Evolutionary conservation across 139 green algal species (phyloP), one percentile per base, ranked within the genome.

Genomic region (Picochlorum sp.): DNA sequence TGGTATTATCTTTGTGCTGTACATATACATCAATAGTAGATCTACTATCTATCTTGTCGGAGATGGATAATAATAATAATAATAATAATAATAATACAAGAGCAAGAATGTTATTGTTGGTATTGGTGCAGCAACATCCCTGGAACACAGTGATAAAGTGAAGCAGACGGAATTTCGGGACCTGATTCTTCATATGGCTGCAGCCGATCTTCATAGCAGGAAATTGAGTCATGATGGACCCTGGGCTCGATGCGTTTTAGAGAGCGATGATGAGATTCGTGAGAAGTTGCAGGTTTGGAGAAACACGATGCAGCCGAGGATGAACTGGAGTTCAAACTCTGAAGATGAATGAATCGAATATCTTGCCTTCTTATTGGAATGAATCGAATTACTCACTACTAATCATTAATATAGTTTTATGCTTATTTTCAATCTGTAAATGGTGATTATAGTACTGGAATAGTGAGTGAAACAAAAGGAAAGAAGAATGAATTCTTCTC

Each of bases 171-270:
- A 78, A 28, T 78, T 78, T 51, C 33, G 55, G 24, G 66, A 77
- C 12, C 58, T 78, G 3, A 73, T 78, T 16, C 35, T 78, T 25
- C 68, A 78, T 61, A 78, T 78, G 70, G 70, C 70, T 14, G 70
- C 70, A 7, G 70, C 70, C 28, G 70, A 78, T 51, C 57, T 78
- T 56, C 60, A 73, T 50, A 59, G 6, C n/a, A 55, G 66, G 31
- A 36, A 36, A 10, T 10, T 13, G 6, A 25, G 5, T 6, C 5
- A 52, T 28, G 1, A 39, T 28, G 14, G 12, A 13, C 3, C 50
- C 22, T 5, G 66, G 57, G 25, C 37, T 10, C 31, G 16, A 25
- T 52, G 39, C 7, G 44, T 16, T n/a, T 14, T 59, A 40, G 66
- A 73, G 51, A 26, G 43, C 22, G 66, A 73, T 30, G 66, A 73